Evolutionary conservation across 129 eudicot species (phyloP).

Genomic region (Pseudognaphalium luteoalbum): DNA sequence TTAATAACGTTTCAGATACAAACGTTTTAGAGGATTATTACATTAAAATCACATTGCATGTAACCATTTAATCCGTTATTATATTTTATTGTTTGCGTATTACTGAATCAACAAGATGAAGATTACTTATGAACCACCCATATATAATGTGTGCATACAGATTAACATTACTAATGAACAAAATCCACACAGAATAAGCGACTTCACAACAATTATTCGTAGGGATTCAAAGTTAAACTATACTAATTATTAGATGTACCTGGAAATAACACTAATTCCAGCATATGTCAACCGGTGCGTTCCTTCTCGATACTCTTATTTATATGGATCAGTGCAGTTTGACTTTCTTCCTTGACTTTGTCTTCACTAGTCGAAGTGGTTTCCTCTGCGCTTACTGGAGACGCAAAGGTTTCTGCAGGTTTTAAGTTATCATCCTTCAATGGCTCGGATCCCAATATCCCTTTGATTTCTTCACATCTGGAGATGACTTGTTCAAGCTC

Average conservation of each 20-base stretch:
- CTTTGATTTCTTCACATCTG: slow-evolving; percentile 57
- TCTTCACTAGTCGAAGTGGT: slow-evolving; percentile 11
- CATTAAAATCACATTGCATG: not conserved
- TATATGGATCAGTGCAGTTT: not conserved
- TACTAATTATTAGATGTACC: slow-evolving; percentile 15
- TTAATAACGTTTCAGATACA: not conserved
- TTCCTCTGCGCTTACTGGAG: slow-evolving; percentile 5
- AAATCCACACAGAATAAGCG: slow-evolving; percentile 10
- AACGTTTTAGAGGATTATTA: too few relatives aligned
- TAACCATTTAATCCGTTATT: not conserved
- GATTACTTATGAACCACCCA: not conserved
- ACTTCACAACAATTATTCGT: slow-evolving; percentile 12
- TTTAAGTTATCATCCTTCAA: not conserved
- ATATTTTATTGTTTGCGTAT: not conserved
- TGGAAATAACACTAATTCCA: not conserved
- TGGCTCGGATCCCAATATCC: slow-evolving; percentile 30
- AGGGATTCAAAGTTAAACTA: slow-evolving; percentile 18
- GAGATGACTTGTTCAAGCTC: slow-evolving; percentile 74
- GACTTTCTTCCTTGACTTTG: slow-evolving; percentile 31
- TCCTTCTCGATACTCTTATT: slow-evolving; percentile 18
- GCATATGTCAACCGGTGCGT: slow-evolving; percentile 8
- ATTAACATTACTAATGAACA: slow-evolving; percentile 18
- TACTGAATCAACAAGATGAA: not conserved
- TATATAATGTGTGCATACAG: not conserved
- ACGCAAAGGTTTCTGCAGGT: not conserved